phyloP scores from a whole-genome alignment of 352 stramenopile species.

The Globisporangium mamillatum region DNA sequence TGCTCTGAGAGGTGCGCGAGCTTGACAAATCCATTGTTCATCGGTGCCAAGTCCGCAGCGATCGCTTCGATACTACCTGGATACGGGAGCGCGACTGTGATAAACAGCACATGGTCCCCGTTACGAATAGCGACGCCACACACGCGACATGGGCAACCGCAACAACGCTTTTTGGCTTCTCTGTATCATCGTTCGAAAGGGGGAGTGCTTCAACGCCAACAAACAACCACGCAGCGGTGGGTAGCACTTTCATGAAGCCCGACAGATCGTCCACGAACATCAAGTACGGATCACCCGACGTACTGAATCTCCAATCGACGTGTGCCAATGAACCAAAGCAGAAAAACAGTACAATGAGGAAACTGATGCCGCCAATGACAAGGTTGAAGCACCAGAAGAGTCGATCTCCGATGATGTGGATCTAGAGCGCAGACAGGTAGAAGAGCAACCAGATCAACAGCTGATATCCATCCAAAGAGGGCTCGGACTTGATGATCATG shows the following conservation, averaged over 20 bases:
- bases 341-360: conserved; percentile 39
- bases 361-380: conserved; percentile 23
- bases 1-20: conserved; percentile 19
- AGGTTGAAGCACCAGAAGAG: conserved; percentile 48
- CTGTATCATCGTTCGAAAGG: conserved; percentile 14
- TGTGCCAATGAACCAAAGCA: conserved; percentile 31
- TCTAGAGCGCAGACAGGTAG: conserved; percentile 30
- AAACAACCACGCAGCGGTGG: conserved; percentile 43
- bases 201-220: conserved; percentile 42
- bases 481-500: conserved; percentile 27
- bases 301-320: conserved; percentile 21
- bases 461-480: conserved; percentile 16
- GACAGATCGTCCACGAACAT: conserved; percentile 18
- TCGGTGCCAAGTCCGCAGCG: conserved; percentile 22
- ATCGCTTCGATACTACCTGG: conserved; percentile 24
- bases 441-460: conserved; percentile 29
- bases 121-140: conserved; percentile 38
- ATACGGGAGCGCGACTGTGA: conserved; percentile 28
- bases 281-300: conserved; percentile 4
- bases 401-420: conserved; percentile 31
- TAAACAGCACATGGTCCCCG: conserved; percentile 33
- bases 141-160: conserved; percentile 42
- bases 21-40: conserved; percentile 31
- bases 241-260: conserved; percentile 34
- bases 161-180: conserved; percentile 32